phyloP scores from a whole-genome alignment of 768 basidiomycete genomes.

The Podaxis sp. region DNA sequence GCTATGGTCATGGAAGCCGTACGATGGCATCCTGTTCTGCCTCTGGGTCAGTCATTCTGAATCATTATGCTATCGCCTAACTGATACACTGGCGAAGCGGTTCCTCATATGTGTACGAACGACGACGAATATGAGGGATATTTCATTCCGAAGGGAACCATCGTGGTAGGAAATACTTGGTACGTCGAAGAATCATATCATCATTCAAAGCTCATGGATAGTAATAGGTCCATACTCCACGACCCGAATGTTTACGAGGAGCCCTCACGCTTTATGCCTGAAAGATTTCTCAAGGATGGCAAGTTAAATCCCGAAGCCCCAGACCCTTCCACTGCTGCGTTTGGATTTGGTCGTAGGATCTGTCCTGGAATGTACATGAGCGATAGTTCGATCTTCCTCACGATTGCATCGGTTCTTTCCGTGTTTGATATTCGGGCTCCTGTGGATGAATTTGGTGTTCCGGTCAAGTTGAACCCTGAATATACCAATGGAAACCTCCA shows the following conservation, averaged over 20 bases:
- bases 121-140: conserved; percentile 19
- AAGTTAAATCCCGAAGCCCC: conserved; percentile 11
- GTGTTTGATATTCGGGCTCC: conserved; percentile 7
- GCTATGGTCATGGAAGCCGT: conserved; percentile 32
- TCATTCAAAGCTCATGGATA: neutral
- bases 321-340: conserved; percentile 13
- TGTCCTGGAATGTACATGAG: conserved; percentile 21
- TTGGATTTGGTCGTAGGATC: conserved; percentile 19
- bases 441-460: conserved; percentile 9
- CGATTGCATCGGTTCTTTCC: conserved; percentile 14
- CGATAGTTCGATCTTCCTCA: conserved; percentile 15
- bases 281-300: conserved; percentile 18
- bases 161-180: conserved; percentile 17
- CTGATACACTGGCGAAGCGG: neutral
- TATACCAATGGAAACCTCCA: conserved; percentile 1
- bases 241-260: conserved; percentile 10
- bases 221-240: conserved; percentile 15
- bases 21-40: conserved; percentile 22
- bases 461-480: neutral
- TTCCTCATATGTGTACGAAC: conserved; percentile 13
- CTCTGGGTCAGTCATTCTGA: conserved; percentile 10
- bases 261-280: conserved; percentile 12
- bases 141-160: conserved; percentile 20
- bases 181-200: neutral
- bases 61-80: neutral